Evolutionary conservation across 768 basidiomycete species (phyloP).

Genomic region (Mycena chlorophos): DNA sequence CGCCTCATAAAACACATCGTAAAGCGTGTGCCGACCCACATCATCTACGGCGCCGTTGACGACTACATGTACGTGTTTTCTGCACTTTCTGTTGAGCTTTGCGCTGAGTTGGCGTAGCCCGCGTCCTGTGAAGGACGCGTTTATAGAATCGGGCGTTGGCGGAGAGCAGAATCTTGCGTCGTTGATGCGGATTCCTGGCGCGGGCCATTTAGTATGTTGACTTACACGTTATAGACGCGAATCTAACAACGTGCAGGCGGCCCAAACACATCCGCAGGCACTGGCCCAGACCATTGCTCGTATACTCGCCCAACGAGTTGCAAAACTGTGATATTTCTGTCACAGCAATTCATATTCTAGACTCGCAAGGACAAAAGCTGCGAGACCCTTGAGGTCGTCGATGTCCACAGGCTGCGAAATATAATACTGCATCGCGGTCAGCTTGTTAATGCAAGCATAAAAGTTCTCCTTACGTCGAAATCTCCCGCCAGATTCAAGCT

Average conservation of each 20-base stretch:
- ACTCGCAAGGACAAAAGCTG: conserved; percentile 48
- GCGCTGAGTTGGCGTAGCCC: conserved; percentile 28
- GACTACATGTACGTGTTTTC: conserved; percentile 40
- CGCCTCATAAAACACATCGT: conserved; percentile 33
- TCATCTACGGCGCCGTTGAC: conserved; percentile 47
- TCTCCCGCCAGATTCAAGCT: conserved; percentile 25
- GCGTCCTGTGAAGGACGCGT: conserved; percentile 36
- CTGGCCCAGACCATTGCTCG: background rate
- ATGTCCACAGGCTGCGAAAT: conserved; percentile 38
- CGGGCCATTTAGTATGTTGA: conserved; percentile 44
- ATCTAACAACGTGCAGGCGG: background rate
- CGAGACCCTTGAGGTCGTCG: conserved; percentile 49
- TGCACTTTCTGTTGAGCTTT: background rate
- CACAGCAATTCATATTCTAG: conserved; percentile 40
- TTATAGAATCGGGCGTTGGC: conserved; percentile 36
- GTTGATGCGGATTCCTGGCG: conserved; percentile 36
- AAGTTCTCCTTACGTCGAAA: conserved; percentile 33
- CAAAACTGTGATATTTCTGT: background rate
- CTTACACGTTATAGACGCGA: background rate
- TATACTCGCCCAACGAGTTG: background rate
- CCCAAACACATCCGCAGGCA: background rate
- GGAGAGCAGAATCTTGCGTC: conserved; percentile 39
- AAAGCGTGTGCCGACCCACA: conserved; percentile 40
- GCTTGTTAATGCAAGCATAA: background rate
- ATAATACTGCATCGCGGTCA: conserved; percentile 39